Evolutionary conservation across 108 stramenopile species (phyloP).

Genomic region (Discostella stelligeroides): DNA sequence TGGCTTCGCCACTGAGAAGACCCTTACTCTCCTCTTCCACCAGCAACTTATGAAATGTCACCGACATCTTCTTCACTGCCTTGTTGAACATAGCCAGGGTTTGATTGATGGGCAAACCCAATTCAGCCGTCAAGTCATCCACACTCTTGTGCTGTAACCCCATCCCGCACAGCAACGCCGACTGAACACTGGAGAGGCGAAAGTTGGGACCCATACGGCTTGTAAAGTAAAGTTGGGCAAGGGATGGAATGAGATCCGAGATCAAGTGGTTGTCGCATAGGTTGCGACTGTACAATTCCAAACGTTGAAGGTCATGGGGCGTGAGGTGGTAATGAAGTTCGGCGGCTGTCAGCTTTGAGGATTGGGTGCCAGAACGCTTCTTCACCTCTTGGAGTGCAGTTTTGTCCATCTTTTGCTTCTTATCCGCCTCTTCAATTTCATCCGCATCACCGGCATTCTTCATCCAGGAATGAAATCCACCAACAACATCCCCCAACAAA

Average conservation of each 20-base stretch:
- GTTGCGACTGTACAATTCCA: constrained; percentile 96
- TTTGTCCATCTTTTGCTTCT: constrained; percentile 36
- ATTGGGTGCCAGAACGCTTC: constrained; percentile 55
- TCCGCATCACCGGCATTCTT: constrained; percentile 23
- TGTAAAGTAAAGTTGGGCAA: constrained; percentile 92
- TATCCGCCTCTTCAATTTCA: constrained; percentile 35
- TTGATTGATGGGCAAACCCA: constrained; percentile 89
- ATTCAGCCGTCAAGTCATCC: constrained; percentile 76
- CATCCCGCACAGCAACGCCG: constrained; percentile 87
- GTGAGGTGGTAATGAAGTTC: constrained; percentile 88
- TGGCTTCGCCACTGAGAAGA: constrained; percentile 67
- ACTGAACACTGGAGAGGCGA: constrained; percentile 86
- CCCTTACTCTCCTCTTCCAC: constrained; percentile 75
- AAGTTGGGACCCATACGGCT: constrained; percentile 78
- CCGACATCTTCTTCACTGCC: constrained; percentile 87
- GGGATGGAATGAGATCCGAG: constrained; percentile 90
- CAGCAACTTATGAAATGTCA: constrained; percentile 75
- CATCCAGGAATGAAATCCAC: constrained; percentile 34
- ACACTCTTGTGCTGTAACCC: constrained; percentile 88
- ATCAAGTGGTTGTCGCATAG: constrained; percentile 98
- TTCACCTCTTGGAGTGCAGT: constrained; percentile 45
- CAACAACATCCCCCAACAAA: constrained; percentile 68
- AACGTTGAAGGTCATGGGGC: constrained; percentile 95
- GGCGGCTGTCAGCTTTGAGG: constrained; percentile 58
- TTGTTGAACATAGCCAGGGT: constrained; percentile 98